Evolutionary conservation across 1,139 yeast species (phyloP).

Genomic region (Pichia sp.): DNA sequence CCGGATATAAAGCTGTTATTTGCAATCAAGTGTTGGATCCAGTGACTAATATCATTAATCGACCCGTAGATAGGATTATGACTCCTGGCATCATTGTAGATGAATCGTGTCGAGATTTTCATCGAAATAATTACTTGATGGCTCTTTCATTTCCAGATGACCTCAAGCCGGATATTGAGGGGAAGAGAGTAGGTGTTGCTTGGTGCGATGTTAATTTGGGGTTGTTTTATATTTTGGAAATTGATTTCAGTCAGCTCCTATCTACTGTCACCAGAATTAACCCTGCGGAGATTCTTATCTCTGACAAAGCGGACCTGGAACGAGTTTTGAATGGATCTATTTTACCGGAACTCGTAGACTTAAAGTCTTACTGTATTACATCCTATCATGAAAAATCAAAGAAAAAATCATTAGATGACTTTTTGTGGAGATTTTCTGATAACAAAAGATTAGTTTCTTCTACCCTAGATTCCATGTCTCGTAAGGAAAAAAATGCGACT

Average conservation of each 20-base stretch:
- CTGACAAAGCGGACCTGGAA: constrained; percentile 27
- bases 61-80: constrained; percentile 74
- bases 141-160: constrained; percentile 58
- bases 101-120: constrained; percentile 74
- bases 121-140: constrained; percentile 65
- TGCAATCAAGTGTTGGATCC: constrained; percentile 58
- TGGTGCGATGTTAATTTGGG: constrained; percentile 94
- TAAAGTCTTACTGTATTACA: constrained; percentile 57
- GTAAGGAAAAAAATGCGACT: constrained; percentile 50
- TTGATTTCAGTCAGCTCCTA: constrained; percentile 49
- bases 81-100: constrained; percentile 93
- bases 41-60: constrained; percentile 42
- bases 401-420: constrained; percentile 29
- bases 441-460: constrained; percentile 23
- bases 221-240: constrained; percentile 61
- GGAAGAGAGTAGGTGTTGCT: constrained; percentile 63
- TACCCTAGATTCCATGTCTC: constrained; percentile 31
- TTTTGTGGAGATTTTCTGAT: constrained; percentile 34
- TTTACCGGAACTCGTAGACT: constrained; percentile 56
- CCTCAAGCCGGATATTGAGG: constrained; percentile 36
- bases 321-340: constrained; percentile 45
- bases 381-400: constrained; percentile 42
- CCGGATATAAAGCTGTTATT: constrained; percentile 69
- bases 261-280: constrained; percentile 60
- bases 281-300: constrained; percentile 58